Evolutionary conservation across 768 basidiomycete genomes (phyloP).

Genomic region (Austroboletus festivus): DNA sequence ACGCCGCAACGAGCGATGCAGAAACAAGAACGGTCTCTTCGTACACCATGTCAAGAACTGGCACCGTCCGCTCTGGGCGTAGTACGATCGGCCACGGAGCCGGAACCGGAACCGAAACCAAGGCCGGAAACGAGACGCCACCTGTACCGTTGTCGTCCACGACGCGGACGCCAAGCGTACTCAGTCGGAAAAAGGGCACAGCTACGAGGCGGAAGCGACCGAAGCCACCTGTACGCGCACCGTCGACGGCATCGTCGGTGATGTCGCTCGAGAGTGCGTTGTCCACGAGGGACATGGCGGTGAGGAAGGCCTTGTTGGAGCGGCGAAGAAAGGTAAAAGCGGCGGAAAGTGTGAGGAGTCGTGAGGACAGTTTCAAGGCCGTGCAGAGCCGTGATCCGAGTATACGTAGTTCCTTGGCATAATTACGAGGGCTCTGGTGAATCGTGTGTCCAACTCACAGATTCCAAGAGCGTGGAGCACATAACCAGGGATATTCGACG

Average conservation of each 20-base stretch:
- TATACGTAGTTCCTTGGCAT: not conserved
- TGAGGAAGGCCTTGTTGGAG: constrained; percentile 26
- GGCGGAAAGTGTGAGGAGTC: not conserved
- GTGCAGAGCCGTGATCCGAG: not conserved
- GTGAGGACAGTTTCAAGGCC: not conserved
- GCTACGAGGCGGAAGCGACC: constrained; percentile 19
- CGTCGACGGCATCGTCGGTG: constrained; percentile 28
- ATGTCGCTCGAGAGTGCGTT: constrained; percentile 22
- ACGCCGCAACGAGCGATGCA: not conserved
- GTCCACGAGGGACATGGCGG: constrained; percentile 21
- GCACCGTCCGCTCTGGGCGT: constrained; percentile 7
- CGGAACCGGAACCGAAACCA: not conserved
- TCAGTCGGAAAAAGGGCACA: constrained; percentile 21
- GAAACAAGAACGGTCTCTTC: not conserved
- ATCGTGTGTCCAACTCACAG: no score
- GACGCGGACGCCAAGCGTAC: constrained; percentile 14
- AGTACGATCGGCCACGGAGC: not conserved
- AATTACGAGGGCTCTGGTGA: not conserved
- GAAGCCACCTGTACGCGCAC: constrained; percentile 14
- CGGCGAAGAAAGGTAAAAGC: constrained; percentile 23
- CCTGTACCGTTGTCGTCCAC: not conserved
- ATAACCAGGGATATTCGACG: no score
- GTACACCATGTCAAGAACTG: constrained; percentile 11
- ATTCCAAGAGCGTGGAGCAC: no score
- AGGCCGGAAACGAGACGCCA: not conserved